Percentiles rank a stretch among this genome's conserved stretches.
Conservation (phyloP, 2,329 filamentous ascomycete genomes). For the Monilinia aucupariae region DNA sequence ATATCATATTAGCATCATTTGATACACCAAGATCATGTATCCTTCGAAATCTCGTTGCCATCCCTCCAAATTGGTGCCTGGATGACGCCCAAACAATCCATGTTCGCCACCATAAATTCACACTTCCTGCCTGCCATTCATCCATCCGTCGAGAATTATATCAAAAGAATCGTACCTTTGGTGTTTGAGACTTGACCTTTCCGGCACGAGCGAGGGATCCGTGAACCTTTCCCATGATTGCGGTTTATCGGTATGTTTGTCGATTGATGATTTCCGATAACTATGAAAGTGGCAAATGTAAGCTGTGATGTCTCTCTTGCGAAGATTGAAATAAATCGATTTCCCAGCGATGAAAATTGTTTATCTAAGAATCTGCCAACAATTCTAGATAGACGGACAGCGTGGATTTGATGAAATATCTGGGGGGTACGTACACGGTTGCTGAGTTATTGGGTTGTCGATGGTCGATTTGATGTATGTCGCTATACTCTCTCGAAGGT, state of each 20-base stretch:
- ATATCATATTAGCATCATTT: slow-evolving; percentile 27
- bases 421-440: slow-evolving; percentile 16
- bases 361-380: slow-evolving; percentile 5
- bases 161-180: slow-evolving; percentile 60
- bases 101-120: background rate
- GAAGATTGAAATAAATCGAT: background rate
- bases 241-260: slow-evolving; percentile 34
- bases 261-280: slow-evolving; percentile 28
- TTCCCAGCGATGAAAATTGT: background rate
- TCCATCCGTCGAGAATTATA: slow-evolving; percentile 8
- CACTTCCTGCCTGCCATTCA: background rate
- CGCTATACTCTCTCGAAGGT: background rate
- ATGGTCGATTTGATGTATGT: background rate
- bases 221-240: slow-evolving; percentile 88
- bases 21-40: background rate
- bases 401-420: slow-evolving; percentile 3
- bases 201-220: slow-evolving; percentile 91
- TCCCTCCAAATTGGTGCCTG: background rate
- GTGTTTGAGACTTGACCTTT: slow-evolving; percentile 97
- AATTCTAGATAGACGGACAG: background rate
- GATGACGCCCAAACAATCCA: background rate
- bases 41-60: background rate
- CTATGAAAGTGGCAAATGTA: slow-evolving; percentile 25
- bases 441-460: slow-evolving; percentile 16
- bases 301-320: background rate